Base-by-base conservation (phyloP, 257 asterid species). In the Nicotiana knightiana region DNA sequence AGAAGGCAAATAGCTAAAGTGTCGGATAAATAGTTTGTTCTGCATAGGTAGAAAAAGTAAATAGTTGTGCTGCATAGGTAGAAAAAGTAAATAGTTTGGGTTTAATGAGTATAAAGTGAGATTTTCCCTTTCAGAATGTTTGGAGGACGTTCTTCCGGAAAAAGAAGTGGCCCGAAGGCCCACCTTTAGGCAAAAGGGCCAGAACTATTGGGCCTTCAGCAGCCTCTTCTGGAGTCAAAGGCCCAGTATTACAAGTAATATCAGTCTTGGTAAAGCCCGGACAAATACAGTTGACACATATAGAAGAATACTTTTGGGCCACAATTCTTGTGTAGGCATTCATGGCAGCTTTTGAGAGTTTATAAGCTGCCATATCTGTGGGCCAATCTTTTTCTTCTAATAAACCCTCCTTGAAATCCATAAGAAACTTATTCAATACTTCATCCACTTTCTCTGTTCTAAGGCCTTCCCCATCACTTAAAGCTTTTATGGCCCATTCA, bases 341-440 rank as follows among this genome's bases (percentile, higher is more conserved):
- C 5, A 83, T 54, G 39, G 87, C 83, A 0, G 85, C 86, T 67
- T 87, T 87, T 28, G 90, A 87, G n/a, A 87, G 77, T 81, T 43
- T 83, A 39, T 87, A 87, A 24, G 88, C 83, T 8, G 88, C 17
- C 21, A 62, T 2, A 33, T 21, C 3, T 4, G 21, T 3, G 30
- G 90, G 86, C 90, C 90, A 87, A 12, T 87, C 84, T 28, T 85
- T 81, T 37, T 82, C 71, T 80, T 85, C 17, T 53, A 67, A 28
- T 17, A 76, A 9, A 8, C 80, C 82, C 5, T 85, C 84, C 33
- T 85, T 81, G 26, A 76, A 67, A 59, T 82, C 67, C 33, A 30
- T 63, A 18, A 85, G 84, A 51, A 80, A 68, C 3, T 59, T 28
- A 28, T 67, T 66, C 18, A 84, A 12, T 21, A 84, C 83, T 30